These are phyloP conservation scores for Colletotrichum abscissum DNA, from an alignment of 2,329 filamentous ascomycete genomes.

Conservation along the genomic window DNA sequence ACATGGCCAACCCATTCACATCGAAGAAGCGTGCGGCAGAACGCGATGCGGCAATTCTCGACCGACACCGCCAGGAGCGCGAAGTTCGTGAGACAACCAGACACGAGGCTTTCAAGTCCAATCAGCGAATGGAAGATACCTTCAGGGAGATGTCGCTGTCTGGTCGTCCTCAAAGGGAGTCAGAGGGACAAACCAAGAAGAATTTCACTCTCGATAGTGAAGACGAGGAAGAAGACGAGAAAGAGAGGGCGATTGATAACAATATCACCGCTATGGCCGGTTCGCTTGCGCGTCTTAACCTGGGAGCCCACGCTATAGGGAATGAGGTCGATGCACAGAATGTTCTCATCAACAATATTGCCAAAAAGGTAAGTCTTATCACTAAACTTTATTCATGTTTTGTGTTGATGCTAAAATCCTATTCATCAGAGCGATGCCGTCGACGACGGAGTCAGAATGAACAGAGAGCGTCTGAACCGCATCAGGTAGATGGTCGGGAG, in stretches of 20 bases:
- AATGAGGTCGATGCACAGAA: slow-evolving; percentile 83
- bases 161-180: slow-evolving; percentile 11
- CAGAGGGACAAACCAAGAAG: slow-evolving; percentile 16
- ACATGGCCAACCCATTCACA: slow-evolving; percentile 83
- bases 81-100: slow-evolving; percentile 74
- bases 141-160: slow-evolving; percentile 54
- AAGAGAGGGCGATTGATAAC: too few species aligned
- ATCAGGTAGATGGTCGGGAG: slow-evolving; percentile 52
- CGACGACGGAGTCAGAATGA: slow-evolving; percentile 84
- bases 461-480: slow-evolving; percentile 76
- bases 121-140: slow-evolving; percentile 64
- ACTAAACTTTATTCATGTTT: neutral
- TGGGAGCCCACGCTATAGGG: slow-evolving; percentile 55
- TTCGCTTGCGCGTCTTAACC: too few species aligned
- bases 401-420: slow-evolving; percentile 21
- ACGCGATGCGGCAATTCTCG: slow-evolving; percentile 76
- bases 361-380: slow-evolving; percentile 71
- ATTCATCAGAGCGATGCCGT: slow-evolving; percentile 78
- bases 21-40: slow-evolving; percentile 71
- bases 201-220: slow-evolving; percentile 58
- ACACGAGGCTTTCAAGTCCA: slow-evolving; percentile 59
- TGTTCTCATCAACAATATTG: slow-evolving; percentile 78
- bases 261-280: too few species aligned
- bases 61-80: slow-evolving; percentile 74
- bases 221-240: slow-evolving; percentile 55